A percentile compares a stretch with the other conserved stretches of the same genome.
Evolutionary conservation across 2,329 filamentous ascomycete species (phyloP).

Genomic region (Rhinocladiella similis): DNA sequence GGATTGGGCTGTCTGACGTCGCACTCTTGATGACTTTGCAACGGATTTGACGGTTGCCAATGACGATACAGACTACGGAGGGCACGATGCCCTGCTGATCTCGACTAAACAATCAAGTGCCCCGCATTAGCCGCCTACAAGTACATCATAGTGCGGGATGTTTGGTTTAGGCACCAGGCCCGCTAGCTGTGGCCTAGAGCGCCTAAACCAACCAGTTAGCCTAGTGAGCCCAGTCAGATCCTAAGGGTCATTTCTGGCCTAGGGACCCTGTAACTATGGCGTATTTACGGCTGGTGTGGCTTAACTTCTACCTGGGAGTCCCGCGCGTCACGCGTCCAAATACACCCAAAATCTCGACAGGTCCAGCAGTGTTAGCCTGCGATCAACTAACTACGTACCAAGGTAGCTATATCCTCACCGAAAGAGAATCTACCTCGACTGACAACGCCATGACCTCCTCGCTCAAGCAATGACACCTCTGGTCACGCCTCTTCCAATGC

Average conservation of each 20-base stretch:
- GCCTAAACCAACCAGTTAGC: neutral
- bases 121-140: constrained; percentile 6
- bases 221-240: neutral
- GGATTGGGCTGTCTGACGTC: constrained; percentile 10
- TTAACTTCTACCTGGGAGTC: too few relatives aligned
- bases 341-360: too few relatives aligned
- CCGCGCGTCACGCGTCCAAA: constrained; percentile 15
- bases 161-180: constrained; percentile 19
- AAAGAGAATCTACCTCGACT: neutral
- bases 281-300: too few relatives aligned
- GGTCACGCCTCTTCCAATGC: constrained; percentile 14
- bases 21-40: constrained; percentile 10
- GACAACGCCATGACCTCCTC: neutral
- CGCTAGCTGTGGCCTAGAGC: constrained; percentile 1
- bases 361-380: neutral
- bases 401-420: too few relatives aligned
- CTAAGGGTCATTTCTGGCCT: neutral
- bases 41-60: constrained; percentile 6
- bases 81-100: neutral
- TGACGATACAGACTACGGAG: constrained; percentile 4
- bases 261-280: too few relatives aligned
- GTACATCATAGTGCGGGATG: constrained; percentile 13
- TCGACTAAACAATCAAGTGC: neutral
- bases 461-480: neutral
- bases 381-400: neutral